Conservation (phyloP, 139 green algal species). For the Micractinium sp. region DNA sequence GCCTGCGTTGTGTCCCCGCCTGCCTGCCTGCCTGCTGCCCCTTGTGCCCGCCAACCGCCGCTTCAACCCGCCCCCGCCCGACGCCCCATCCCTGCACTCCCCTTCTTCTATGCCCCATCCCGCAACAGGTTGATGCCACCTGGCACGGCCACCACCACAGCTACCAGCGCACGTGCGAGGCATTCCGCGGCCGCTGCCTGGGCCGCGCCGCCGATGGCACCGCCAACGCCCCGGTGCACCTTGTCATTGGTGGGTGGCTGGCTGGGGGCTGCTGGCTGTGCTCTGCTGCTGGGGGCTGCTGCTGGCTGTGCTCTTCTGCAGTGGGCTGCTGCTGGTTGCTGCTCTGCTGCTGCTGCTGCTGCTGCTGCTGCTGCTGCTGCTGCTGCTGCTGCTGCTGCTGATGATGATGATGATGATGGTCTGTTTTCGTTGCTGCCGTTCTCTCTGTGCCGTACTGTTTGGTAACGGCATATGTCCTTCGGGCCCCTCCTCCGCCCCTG, state of each 20-base stretch:
- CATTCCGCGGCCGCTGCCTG: conserved; percentile 25
- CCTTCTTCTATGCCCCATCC: neutral
- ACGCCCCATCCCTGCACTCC: neutral
- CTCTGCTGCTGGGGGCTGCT: neutral
- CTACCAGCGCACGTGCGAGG: conserved; percentile 74
- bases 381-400: neutral
- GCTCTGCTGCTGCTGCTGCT: neutral
- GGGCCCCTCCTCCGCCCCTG: neutral
- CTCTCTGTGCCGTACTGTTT: neutral
- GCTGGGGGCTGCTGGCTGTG: neutral
- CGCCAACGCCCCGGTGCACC: neutral
- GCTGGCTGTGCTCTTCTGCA: neutral
- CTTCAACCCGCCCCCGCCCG: neutral
- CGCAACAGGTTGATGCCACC: conserved; percentile 62
- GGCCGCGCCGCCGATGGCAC: neutral
- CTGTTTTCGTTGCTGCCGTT: too few relatives aligned
- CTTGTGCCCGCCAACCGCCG: neutral
- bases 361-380: neutral
- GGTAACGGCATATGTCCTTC: too few relatives aligned
- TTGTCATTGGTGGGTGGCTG: conserved; percentile 29
- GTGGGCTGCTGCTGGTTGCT: neutral
- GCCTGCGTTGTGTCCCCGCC: too few relatives aligned
- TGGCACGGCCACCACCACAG: conserved; percentile 75
- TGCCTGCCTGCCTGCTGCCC: neutral
- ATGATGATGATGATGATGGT: too few relatives aligned